phyloP scores from a whole-genome alignment of 352 stramenopile species.

The Pythium volutum region DNA sequence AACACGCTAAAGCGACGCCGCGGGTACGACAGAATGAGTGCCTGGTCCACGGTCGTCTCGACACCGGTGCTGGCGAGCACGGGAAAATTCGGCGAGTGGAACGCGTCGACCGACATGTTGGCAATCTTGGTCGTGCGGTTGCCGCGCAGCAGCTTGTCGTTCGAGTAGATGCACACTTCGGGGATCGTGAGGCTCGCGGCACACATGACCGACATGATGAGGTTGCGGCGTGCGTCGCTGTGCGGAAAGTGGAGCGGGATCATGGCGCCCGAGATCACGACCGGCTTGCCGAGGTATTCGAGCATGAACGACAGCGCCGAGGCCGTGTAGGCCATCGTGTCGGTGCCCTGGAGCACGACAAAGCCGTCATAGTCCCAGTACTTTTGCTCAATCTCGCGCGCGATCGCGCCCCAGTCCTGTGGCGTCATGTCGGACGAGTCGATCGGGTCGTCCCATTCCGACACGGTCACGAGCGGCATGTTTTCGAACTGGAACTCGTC shows the following conservation, averaged over 20 bases:
- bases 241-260: slow-evolving; percentile 96
- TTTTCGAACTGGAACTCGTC: slow-evolving; percentile 82
- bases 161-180: slow-evolving; percentile 95
- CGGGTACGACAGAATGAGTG: slow-evolving; percentile 88
- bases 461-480: slow-evolving; percentile 76
- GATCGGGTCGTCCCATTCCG: slow-evolving; percentile 79
- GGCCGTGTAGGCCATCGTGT: slow-evolving; percentile 98
- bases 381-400: slow-evolving; percentile 91
- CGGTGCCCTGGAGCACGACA: slow-evolving; percentile 96
- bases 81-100: slow-evolving; percentile 96
- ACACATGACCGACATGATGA: slow-evolving; percentile 94
- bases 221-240: slow-evolving; percentile 95
- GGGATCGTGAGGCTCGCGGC: slow-evolving; percentile 74
- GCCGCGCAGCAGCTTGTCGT: slow-evolving; percentile 93
- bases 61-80: slow-evolving; percentile 92
- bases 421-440: slow-evolving; percentile 90
- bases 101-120: slow-evolving; percentile 93
- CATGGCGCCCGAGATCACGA: slow-evolving; percentile 95
- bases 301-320: slow-evolving; percentile 97
- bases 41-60: slow-evolving; percentile 89
- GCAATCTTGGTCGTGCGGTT: slow-evolving; percentile 96
- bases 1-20: slow-evolving; percentile 87
- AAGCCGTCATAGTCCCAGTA: slow-evolving; percentile 97
- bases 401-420: slow-evolving; percentile 90
- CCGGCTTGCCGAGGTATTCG: slow-evolving; percentile 94